phyloP scores from a whole-genome alignment of 208 protist genomes.

The Leishmania mexicana region DNA sequence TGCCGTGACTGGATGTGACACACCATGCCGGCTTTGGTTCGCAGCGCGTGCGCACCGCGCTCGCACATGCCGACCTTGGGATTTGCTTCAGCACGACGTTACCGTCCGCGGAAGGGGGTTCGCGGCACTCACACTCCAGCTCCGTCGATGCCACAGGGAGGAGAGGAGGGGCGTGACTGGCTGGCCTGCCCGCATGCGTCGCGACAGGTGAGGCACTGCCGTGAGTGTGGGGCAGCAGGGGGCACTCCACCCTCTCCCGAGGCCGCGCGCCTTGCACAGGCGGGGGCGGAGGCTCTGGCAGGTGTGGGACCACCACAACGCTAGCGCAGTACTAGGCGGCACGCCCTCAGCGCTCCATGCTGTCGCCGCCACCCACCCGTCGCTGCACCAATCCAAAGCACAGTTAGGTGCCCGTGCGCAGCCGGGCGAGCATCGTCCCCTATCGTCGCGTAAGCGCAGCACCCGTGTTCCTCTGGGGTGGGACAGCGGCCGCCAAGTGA shows the following conservation, averaged over 20 bases:
- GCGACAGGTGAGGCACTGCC: neutral
- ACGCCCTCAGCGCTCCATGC: neutral
- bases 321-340: neutral
- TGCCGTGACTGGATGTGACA: too few relatives aligned
- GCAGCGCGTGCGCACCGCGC: too few relatives aligned
- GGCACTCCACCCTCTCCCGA: neutral
- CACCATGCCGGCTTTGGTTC: too few relatives aligned
- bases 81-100: too few relatives aligned
- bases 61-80: too few relatives aligned
- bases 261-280: neutral
- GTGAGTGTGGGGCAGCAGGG: neutral
- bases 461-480: neutral
- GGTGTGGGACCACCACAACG: neutral
- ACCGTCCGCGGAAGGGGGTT: too few relatives aligned
- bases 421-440: neutral
- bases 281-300: neutral
- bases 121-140: neutral
- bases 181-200: neutral
- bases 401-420: neutral
- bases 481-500: neutral
- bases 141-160: neutral
- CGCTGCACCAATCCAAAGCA: neutral
- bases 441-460: neutral
- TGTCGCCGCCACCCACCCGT: neutral
- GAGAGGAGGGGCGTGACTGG: neutral